Evolutionary conservation across 768 basidiomycete species (phyloP), one percentile per base, ranked within the genome.

Genomic region (Saitozyma sp.): DNA sequence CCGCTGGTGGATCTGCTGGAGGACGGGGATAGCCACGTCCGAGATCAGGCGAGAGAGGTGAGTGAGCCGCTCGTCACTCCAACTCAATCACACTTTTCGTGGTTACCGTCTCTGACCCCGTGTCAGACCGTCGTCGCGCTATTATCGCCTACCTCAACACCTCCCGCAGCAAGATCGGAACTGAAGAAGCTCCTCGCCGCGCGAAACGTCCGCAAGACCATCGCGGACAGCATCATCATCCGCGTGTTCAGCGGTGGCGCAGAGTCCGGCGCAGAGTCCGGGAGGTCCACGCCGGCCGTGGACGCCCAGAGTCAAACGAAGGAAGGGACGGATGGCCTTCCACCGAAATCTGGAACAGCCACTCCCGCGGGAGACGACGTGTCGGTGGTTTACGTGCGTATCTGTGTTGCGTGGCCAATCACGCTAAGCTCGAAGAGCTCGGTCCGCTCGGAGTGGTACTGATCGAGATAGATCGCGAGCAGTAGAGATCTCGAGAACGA

Each of bases 11-110:
- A 88, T 59, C 83, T 88, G 45, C 83, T 99, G 39, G 91, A 97
- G 81, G 95, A 98, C 79, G 86, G 87, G 0, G 96, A 99, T 74
- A 85, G 89, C 17, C 86, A 87, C 68, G 96, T 98, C 56, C 88
- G 96, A 50, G 89, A 92, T 59, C 88, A 87, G 74, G 88, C 62
- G 13, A 86, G 88, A 54, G 84, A 86, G 55, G 76, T 73, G 52
- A 67, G 75, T 64, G 8, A n/a, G 29, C 11, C 5, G 13, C 7
- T 40, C 45, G 13, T 49, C 37, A 11, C 39, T 11, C 20, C 9
- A 17, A 13, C 19, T 49, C 49, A 1, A 50, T n/a, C 42, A 50
- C 2, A 2, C 29, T 5, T 29, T 5, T 6, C 7, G 43, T 6
- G 39, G 10, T 42, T 40, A 46, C 13, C 10, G 19, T 46, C 9